phyloP scores from a whole-genome alignment of 2,329 filamentous ascomycete genomes.

The Daldinia sp. region DNA sequence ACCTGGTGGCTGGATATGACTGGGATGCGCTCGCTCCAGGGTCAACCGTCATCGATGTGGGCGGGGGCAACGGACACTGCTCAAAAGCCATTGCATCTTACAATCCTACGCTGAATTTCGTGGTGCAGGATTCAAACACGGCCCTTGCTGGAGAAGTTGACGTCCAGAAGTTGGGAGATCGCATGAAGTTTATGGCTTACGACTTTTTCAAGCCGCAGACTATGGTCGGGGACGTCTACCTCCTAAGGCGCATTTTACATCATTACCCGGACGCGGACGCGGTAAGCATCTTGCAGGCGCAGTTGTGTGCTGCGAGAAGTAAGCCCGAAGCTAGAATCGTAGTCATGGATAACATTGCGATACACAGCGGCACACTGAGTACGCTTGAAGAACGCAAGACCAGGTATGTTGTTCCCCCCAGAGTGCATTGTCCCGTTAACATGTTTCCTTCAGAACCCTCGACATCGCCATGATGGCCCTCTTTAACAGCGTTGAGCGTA shows the following conservation, averaged over 20 bases:
- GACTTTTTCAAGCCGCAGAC: slow-evolving; percentile 37
- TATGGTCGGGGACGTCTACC: slow-evolving; percentile 49
- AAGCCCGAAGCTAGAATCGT: slow-evolving; percentile 46
- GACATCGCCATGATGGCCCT: slow-evolving; percentile 54
- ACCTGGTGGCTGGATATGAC: slow-evolving; percentile 34
- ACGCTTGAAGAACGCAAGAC: slow-evolving; percentile 36
- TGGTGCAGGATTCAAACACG: slow-evolving; percentile 45
- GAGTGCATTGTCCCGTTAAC: neutral
- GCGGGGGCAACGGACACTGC: slow-evolving; percentile 44
- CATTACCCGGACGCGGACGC: slow-evolving; percentile 53
- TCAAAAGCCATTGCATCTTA: slow-evolving; percentile 42
- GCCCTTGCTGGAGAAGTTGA: slow-evolving; percentile 12
- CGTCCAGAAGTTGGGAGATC: neutral
- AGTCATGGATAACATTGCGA: slow-evolving; percentile 36
- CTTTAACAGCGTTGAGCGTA: slow-evolving; percentile 52
- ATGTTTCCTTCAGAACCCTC: slow-evolving; percentile 36
- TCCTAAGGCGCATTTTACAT: slow-evolving; percentile 55
- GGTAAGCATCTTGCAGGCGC: slow-evolving; percentile 44
- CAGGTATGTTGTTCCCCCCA: slow-evolving; percentile 12
- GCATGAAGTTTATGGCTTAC: slow-evolving; percentile 40
- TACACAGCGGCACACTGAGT: slow-evolving; percentile 31
- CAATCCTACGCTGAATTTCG: slow-evolving; percentile 41
- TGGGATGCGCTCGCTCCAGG: slow-evolving; percentile 23
- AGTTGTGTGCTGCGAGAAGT: slow-evolving; percentile 46
- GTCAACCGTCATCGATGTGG: slow-evolving; percentile 37